Base-by-base conservation (phyloP, 352 stramenopile species). In the Globisporangium polare region DNA sequence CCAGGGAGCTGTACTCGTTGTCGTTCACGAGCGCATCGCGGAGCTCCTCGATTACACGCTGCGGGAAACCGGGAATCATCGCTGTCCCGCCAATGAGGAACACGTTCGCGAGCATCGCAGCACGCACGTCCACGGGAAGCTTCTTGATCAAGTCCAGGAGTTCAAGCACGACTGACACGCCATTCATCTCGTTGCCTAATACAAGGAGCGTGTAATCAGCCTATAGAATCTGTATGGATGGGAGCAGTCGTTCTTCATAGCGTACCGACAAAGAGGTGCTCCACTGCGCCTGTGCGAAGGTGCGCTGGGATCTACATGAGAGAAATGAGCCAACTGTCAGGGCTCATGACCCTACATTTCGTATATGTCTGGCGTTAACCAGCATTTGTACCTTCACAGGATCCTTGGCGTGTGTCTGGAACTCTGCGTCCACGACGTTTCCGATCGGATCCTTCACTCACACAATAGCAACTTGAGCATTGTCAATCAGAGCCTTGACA, bases 11-110 rank as follows among this genome's bases (percentile, higher is more conserved):
- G 46, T 67, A 75, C 22, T 86, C 71, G 35, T 80, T 74, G 37
- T 83, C 65, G 17, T 78, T 43, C 22, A 58, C 63, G 2, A 91
- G 55, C 18, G 55, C 60, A 5, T 75, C 63, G 1, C 62, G 63
- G 5, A 92, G 45, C 51, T 92, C 80, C 24, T 70, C 72, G 22
- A 78, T 43, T 27, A 92, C 60, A 18, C 85, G 77, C 26, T 73
- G 66, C 17, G 69, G 51, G 42, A 94, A 85, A 8, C 83, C 83
- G 58, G 83, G 82, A 57, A 95, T 72, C 86, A 95, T 95, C 37
- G 78, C 72, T 3, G 75, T 78, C 42, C 86, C 86, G 27, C 86
- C 86, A 24, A 93, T 65, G 15, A 92, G 69, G 7, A 95, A 58
- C n/a, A 95, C 41, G 56, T 90, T 94, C 49, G 83, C 72, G n/a